Evolutionary conservation across 192 early-diverging fungal genomes (phyloP).

Genomic region (Chytriomyces hyalinus): DNA sequence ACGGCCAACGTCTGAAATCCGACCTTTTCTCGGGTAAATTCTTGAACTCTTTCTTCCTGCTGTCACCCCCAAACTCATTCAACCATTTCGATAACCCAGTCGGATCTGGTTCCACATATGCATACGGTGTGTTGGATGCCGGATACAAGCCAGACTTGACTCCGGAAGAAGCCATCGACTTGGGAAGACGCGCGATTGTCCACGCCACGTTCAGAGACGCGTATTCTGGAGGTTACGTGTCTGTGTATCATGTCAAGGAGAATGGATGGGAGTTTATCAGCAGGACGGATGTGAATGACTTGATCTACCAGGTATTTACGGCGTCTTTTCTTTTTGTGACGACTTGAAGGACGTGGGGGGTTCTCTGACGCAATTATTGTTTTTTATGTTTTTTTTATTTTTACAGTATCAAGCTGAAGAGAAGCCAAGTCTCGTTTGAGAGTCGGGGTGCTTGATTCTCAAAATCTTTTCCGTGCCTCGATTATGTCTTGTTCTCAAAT

Average conservation of each 20-base stretch:
- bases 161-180: slow-evolving; percentile 84
- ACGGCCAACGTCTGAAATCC: slow-evolving; percentile 85
- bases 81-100: slow-evolving; percentile 49
- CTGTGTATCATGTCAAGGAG: slow-evolving; percentile 91
- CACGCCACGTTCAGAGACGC: slow-evolving; percentile 96
- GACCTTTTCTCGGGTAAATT: slow-evolving; percentile 77
- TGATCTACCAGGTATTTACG: slow-evolving; percentile 67
- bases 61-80: background rate
- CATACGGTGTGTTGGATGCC: slow-evolving; percentile 95
- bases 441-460: background rate
- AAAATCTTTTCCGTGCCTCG: too few species aligned
- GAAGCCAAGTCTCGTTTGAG: slow-evolving; percentile 40
- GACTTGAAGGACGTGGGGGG: too few species aligned
- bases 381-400: background rate
- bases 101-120: slow-evolving; percentile 98
- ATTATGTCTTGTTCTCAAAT: too few species aligned
- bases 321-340: background rate
- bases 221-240: slow-evolving; percentile 85
- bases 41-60: background rate
- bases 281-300: slow-evolving; percentile 80
- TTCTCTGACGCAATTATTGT: background rate
- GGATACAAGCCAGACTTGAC: slow-evolving; percentile 84
- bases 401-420: slow-evolving; percentile 34
- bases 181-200: slow-evolving; percentile 90
- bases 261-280: slow-evolving; percentile 88